Percentiles rank a stretch among this genome's conserved stretches.
phyloP scores from a whole-genome alignment of 1,284 basidiomycete species.

The Lignosus rhinocerotis region DNA sequence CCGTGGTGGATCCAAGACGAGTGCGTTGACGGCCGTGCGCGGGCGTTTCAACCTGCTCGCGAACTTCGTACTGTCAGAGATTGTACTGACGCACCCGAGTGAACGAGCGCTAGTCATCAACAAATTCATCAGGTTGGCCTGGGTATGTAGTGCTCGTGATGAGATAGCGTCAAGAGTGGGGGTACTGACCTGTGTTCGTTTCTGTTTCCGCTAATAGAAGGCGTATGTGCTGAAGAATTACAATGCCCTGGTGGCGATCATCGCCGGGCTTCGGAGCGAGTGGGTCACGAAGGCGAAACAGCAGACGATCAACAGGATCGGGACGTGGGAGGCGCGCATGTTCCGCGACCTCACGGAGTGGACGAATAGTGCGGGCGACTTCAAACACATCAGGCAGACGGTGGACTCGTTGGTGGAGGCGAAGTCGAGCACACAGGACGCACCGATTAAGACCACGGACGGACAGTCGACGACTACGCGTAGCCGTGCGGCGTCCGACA shows the following conservation, averaged over 20 bases:
- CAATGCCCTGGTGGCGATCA: slow-evolving; percentile 79
- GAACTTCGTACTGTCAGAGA: slow-evolving; percentile 81
- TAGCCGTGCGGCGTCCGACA: slow-evolving; percentile 47
- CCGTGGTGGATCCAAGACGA: slow-evolving; percentile 58
- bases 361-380: slow-evolving; percentile 69
- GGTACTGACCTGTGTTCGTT: neutral
- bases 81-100: slow-evolving; percentile 65
- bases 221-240: slow-evolving; percentile 82
- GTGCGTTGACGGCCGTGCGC: slow-evolving; percentile 74
- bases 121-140: slow-evolving; percentile 87
- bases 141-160: slow-evolving; percentile 51
- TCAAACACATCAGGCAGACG: slow-evolving; percentile 71
- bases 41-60: slow-evolving; percentile 87
- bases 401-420: slow-evolving; percentile 66
- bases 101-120: slow-evolving; percentile 69
- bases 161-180: neutral
- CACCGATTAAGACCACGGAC: slow-evolving; percentile 49
- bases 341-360: slow-evolving; percentile 77
- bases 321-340: slow-evolving; percentile 75
- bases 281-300: slow-evolving; percentile 73
- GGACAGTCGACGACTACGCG: slow-evolving; percentile 38
- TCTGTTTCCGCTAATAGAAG: slow-evolving; percentile 57
- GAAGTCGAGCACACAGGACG: slow-evolving; percentile 53
- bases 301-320: slow-evolving; percentile 68
- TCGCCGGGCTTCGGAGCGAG: slow-evolving; percentile 75